Base-by-base conservation (phyloP, 768 basidiomycete genomes). In the Suillus brevipes region DNA sequence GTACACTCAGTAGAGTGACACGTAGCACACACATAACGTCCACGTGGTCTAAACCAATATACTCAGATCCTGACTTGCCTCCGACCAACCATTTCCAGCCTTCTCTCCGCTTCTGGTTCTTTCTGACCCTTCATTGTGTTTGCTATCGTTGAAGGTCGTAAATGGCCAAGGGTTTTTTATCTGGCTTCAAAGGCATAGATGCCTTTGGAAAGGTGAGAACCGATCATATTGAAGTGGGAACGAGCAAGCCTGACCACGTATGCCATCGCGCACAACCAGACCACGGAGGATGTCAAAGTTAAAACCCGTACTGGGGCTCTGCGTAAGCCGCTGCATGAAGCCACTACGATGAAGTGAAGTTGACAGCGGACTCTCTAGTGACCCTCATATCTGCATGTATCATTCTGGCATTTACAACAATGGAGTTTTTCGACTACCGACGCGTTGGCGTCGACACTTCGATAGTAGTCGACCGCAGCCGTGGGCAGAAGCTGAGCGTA, bases 251-350 rank as follows among this genome's bases (percentile, higher is more conserved):
- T 73, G 53, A 67, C 63, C 28, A 52, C 56, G 60, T 52, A 47
- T 60, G 63, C 38, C 31, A 42, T 58, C 50, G 2, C 25, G 12
- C 36, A 56, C 53, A 56, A 38, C 18, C 71, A 99, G 97, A 99
- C 97, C 43, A 94, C 94, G 77, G 97, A 99, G 75, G 97, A 99
- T 83, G 97, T 99, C 68, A 99, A 99, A 81, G 94, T 99, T 80
- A 95, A 95, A 84, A 99, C 97, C 40, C 88, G 95, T 64, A 94
- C 92, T 55, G 96, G 93, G 70, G 97, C 93, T 69, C 82, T 95
- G 71, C 82, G 95, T 97, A 70, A 77, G 92, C 81, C 23, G 31
- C 34, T 16, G 43, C 60, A 25, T 6, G 16, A 12, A 42, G 18
- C 40, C 25, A 28, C 28, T 10, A 42, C 14, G 56, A 10, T 60